Evolutionary conservation across 768 basidiomycete species (phyloP).

Genomic region (Hysterangium stoloniferum): DNA sequence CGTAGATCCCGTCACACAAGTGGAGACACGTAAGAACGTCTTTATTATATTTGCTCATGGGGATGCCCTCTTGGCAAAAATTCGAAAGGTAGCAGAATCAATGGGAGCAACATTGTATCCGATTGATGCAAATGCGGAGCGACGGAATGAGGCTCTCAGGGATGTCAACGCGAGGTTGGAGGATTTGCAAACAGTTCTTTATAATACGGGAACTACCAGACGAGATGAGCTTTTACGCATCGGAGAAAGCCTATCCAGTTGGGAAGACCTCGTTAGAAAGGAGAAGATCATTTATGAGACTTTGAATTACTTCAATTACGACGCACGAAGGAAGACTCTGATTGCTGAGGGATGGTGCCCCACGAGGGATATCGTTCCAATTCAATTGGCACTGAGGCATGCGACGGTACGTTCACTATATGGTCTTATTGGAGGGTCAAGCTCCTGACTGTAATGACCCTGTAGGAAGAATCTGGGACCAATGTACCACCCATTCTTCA

Average conservation of each 20-base stretch:
- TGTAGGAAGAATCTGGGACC: slow-evolving; percentile 85
- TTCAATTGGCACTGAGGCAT: slow-evolving; percentile 80
- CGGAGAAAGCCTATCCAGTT: slow-evolving; percentile 77
- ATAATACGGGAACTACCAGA: slow-evolving; percentile 80
- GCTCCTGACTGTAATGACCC: slow-evolving; percentile 1
- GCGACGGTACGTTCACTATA: slow-evolving; percentile 53
- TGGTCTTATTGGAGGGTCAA: background rate
- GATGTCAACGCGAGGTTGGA: slow-evolving; percentile 87
- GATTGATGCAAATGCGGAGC: slow-evolving; percentile 91
- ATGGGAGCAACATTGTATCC: slow-evolving; percentile 97
- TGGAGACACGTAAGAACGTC: slow-evolving; percentile 91
- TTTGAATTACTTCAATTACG: slow-evolving; percentile 92
- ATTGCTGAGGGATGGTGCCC: slow-evolving; percentile 98
- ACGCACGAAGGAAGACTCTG: slow-evolving; percentile 86
- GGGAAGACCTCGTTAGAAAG: slow-evolving; percentile 91
- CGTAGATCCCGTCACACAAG: slow-evolving; percentile 74
- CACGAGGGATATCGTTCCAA: slow-evolving; percentile 77
- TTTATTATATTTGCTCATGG: slow-evolving; percentile 99
- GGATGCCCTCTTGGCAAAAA: slow-evolving; percentile 85
- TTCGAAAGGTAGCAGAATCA: slow-evolving; percentile 97
- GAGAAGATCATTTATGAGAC: slow-evolving; percentile 97
- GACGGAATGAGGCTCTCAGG: slow-evolving; percentile 80
- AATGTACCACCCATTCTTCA: slow-evolving; percentile 88
- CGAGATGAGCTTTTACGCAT: slow-evolving; percentile 76
- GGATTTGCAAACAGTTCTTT: slow-evolving; percentile 81